phyloP scores from a whole-genome alignment of 1,284 basidiomycete species.

The Rhodotorula sp. region DNA sequence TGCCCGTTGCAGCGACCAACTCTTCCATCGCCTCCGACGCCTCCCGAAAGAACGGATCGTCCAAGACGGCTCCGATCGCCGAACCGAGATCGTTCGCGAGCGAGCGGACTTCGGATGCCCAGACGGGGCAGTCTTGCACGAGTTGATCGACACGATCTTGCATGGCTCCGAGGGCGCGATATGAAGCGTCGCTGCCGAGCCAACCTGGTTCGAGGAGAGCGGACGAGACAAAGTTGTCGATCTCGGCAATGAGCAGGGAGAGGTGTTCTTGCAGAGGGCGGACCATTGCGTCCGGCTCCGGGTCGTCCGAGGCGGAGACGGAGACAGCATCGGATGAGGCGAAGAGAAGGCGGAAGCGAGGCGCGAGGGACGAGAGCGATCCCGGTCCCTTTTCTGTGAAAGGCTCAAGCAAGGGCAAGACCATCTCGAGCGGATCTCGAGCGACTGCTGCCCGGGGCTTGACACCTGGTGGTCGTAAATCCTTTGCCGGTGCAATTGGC shows the following conservation, averaged over 20 bases:
- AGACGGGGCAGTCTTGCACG: not conserved
- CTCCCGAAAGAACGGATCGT: constrained; percentile 12
- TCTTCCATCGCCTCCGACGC: not conserved
- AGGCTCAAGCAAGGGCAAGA: constrained; percentile 25
- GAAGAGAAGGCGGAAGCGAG: not conserved
- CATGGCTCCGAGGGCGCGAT: not conserved
- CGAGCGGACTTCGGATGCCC: not conserved
- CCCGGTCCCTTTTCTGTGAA: constrained; percentile 20
- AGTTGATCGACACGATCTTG: not conserved
- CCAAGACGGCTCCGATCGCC: not conserved
- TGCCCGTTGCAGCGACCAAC: not conserved
- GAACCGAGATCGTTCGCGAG: not conserved
- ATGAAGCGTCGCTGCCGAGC: not conserved
- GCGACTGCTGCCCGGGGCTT: not conserved
- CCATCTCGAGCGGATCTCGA: not conserved
- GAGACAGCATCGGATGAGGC: too few relatives aligned
- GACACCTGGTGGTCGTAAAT: too few relatives aligned
- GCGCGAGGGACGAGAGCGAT: constrained; percentile 17
- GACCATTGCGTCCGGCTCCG: not conserved
- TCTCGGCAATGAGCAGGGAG: not conserved
- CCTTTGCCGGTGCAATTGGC: too few relatives aligned
- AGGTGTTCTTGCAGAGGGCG: not conserved
- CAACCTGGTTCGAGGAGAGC: constrained; percentile 9
- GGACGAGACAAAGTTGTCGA: constrained; percentile 1
- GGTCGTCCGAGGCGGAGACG: too few relatives aligned